These are phyloP conservation scores for Leptographium flavum DNA, from an alignment of 2,329 filamentous ascomycete species.

Conservation along the genomic window DNA sequence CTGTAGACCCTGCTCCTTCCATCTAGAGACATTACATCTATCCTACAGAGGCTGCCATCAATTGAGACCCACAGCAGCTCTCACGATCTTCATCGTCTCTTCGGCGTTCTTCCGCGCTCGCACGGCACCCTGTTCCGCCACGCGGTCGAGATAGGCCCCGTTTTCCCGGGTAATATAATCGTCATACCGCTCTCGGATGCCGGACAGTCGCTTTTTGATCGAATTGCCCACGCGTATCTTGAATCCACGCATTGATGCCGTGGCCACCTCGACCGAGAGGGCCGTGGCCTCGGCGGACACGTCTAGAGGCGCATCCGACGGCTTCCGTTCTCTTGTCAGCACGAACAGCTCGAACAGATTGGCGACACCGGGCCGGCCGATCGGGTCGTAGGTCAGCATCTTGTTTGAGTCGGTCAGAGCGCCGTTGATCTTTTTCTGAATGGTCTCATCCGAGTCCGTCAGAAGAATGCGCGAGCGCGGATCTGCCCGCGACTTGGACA, in stretches of 20 bases:
- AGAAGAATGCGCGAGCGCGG: constrained; percentile 68
- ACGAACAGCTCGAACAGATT: constrained; percentile 76
- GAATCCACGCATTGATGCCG: constrained; percentile 37
- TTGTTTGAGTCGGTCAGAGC: constrained; percentile 64
- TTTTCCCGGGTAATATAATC: constrained; percentile 26
- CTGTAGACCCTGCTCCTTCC: not conserved
- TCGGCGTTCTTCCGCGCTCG: constrained; percentile 49
- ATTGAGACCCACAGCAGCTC: constrained; percentile 34
- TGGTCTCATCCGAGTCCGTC: constrained; percentile 51
- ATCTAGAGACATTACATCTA: not conserved
- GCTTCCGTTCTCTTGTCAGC: constrained; percentile 20
- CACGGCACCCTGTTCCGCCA: constrained; percentile 42
- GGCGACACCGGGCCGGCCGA: constrained; percentile 61
- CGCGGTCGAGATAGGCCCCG: constrained; percentile 27
- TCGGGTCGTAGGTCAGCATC: constrained; percentile 57
- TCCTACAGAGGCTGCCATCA: not conserved
- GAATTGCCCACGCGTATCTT: constrained; percentile 50
- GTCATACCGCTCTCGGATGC: constrained; percentile 42
- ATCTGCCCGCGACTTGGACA: constrained; percentile 79
- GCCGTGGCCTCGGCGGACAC: not conserved
- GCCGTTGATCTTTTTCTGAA: constrained; percentile 53
- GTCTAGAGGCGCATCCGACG: not conserved
- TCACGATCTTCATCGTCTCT: constrained; percentile 39
- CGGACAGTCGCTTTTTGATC: constrained; percentile 36
- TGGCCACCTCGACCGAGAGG: constrained; percentile 15